Evolutionary conservation across 2,329 filamentous ascomycete genomes (phyloP), one percentile per base, ranked within the genome.

Genomic region (Sarocladiaceae sp.): DNA sequence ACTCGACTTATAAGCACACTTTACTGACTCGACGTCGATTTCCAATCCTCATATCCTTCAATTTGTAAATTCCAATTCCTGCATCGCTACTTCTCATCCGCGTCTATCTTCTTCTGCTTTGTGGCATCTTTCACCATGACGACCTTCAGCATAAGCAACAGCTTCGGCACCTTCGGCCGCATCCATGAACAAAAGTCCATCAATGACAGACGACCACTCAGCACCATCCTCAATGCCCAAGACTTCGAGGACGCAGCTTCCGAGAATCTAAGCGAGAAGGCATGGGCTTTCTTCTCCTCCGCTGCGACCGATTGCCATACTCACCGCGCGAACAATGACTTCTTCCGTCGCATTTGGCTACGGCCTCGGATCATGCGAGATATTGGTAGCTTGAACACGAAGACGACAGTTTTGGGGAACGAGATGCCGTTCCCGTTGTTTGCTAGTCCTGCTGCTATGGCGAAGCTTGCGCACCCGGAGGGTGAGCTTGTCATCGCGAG

Each of bases 211-310:
- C n/a, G n/a, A n/a, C n/a, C n/a, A n/a, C n/a, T n/a, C n/a, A n/a
- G n/a, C n/a, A n/a, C n/a, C n/a, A 53, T 54, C 17, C 25, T 54
- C 33, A 51, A 29, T 46, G 70, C 77, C 6, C 71, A 80, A 55
- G 82, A 86, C 63, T 85, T 85, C 60, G 75, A 78, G 53, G 50
- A 66, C 3, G 78, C 76, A 0, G 82, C 82, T 5, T 71, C 73
- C 7, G 66, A 68, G 22, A 75, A 73, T 17, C 71, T 82, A 46
- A 73, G 73, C 22, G 71, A 73, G 13, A 85, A 86, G 60, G 78
- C 82, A n/a, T 84, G 79, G 79, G 82, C 82, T 1, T 86, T 84
- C 62, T 78, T 82, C 60, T 83, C 79, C 22, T 83, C 79, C 17
- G 82, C 82, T 2, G 77, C 82, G 10, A 84, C 80, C 4, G 82